Evolutionary conservation across 1,284 basidiomycete genomes (phyloP).

Genomic region (Mycena sp.): DNA sequence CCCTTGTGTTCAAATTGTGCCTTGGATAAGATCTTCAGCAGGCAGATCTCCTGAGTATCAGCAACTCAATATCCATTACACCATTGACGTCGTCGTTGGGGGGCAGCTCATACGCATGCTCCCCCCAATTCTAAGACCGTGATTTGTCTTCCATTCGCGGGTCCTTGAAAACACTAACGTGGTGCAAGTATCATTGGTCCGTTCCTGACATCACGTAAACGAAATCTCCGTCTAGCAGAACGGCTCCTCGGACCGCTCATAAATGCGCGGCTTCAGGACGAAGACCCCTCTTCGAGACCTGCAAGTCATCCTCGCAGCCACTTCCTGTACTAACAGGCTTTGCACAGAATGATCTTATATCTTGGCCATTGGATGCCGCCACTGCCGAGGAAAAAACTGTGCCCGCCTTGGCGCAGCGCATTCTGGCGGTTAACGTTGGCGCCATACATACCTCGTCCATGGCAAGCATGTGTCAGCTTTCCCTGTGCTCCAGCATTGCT

Average conservation of each 20-base stretch:
- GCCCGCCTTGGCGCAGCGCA: constrained; percentile 34
- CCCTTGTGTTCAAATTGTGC: background rate
- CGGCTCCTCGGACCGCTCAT: constrained; percentile 48
- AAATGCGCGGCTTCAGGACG: constrained; percentile 9
- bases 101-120: constrained; percentile 36
- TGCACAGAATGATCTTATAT: constrained; percentile 46
- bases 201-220: background rate
- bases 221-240: constrained; percentile 31
- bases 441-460: constrained; percentile 39
- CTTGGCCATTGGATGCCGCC: constrained; percentile 44
- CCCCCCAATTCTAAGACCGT: constrained; percentile 43
- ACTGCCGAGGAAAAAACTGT: constrained; percentile 30
- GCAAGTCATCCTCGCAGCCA: background rate
- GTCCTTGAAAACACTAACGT: background rate
- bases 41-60: constrained; percentile 44
- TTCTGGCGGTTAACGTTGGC: constrained; percentile 37
- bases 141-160: background rate
- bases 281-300: background rate
- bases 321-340: no score
- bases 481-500: background rate
- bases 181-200: constrained; percentile 1
- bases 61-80: constrained; percentile 42
- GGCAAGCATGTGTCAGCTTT: constrained; percentile 12
- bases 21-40: constrained; percentile 7
- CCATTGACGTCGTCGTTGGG: constrained; percentile 36